Base-by-base conservation (phyloP, 306 rosid species). In the Senna siamea region DNA sequence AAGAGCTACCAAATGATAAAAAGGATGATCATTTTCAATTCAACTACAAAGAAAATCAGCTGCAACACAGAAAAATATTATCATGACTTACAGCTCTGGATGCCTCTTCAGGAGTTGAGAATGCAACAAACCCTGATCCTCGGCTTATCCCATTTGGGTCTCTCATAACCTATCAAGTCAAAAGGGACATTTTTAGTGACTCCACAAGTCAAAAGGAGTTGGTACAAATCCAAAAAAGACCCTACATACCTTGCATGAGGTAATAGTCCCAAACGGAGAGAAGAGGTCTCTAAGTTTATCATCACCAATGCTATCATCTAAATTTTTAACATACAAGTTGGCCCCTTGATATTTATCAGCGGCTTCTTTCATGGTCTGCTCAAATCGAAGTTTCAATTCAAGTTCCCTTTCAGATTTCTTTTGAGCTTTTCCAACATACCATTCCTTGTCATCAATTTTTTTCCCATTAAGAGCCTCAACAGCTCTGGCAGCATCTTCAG, bases 61-160 rank as follows among this genome's bases (percentile, higher is more conserved):
- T 1, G 26, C 38, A 60, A 11, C 50, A 53, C 13, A 40, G 30
- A 59, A 48, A n/a, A 64, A 64, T 47, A 23, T 34, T 35, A 70
- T 18, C 38, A 61, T 20, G 35, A 88, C 96, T 85, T 89, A 93
- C 98, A 35, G 98, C 98, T 88, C 93, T 87, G 47, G 93, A 81
- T 66, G 98, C 98, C 82, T 94, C 98, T 85, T 94, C 98, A 22
- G 97, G 89, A 84, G 95, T 88, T 2, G 98, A 87, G 76, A 91
- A 94, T 68, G 98, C 97, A 77, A 94, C 97, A 83, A 94, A 94
- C 17, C 97, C 98, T 0, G 98, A 94, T 47, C 98, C 98, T 68
- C 96, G 87, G 69, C 98, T 94, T 11, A 89, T 34, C 77, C 98
- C 98, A 64, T 78, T 94, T n/a, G 97, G 97, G 76, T 94, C 98